phyloP scores from a whole-genome alignment of 1,284 basidiomycete species.

The Prillingera fragicola region DNA sequence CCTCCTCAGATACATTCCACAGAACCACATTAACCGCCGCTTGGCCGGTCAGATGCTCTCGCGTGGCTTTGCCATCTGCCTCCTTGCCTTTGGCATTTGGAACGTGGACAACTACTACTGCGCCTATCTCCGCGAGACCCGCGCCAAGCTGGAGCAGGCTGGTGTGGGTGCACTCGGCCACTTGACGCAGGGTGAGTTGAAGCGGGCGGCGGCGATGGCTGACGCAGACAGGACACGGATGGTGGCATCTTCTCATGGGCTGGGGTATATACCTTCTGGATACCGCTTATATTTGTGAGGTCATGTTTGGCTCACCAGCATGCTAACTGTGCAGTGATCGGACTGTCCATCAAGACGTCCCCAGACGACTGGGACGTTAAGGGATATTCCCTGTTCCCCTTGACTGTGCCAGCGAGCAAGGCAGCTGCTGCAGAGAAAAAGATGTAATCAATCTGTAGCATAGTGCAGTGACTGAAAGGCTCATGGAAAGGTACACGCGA shows the following conservation, averaged over 20 bases:
- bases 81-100: conserved; percentile 41
- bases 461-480: no score
- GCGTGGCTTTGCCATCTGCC: conserved; percentile 13
- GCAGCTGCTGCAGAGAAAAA: no score
- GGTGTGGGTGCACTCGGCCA: neutral
- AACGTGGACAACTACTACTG: conserved; percentile 51
- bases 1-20: conserved; percentile 18
- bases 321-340: no score
- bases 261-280: neutral
- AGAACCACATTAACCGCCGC: conserved; percentile 4
- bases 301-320: no score
- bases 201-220: no score
- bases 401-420: no score
- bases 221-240: neutral
- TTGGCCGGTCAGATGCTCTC: conserved; percentile 12
- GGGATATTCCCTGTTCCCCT: no score
- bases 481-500: no score
- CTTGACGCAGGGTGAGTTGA: neutral
- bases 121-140: neutral
- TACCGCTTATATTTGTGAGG: neutral
- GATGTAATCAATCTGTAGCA: no score
- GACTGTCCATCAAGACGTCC: no score
- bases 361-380: no score
- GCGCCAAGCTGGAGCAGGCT: neutral
- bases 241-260: neutral